Base-by-base conservation (phyloP, 352 stramenopile species). In the Globisporangium perplexum region DNA sequence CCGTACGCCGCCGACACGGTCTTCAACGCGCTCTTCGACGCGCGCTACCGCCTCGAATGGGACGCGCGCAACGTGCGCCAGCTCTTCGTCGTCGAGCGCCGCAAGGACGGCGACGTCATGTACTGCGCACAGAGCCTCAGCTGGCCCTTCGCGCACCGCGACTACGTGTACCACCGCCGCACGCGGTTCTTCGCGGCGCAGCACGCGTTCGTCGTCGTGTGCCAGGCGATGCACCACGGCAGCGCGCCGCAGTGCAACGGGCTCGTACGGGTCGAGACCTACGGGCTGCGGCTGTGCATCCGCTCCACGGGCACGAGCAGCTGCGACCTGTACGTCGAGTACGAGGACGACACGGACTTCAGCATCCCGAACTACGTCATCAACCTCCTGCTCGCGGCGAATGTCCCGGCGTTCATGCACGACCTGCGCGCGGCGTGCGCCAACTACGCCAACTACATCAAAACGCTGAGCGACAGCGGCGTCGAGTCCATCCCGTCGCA, bases 311-410 rank as follows among this genome's bases (percentile, higher is more conserved):
- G 70, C 1, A 75, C 69, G 41, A 75, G 72, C 51, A 71, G 71
- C 35, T 93, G 82, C 54, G 77, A 88, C 38, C 72, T 90, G 39
- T 78, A 82, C 60, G 59, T 86, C 20, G 77, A 90, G 58, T 93
- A 90, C 53, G 74, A 85, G 46, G 82, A 90, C 53, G 82, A 93
- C 36, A 89, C 79, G 7, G 78, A 87, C 54, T 89, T 89, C 48
- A 81, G 71, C 47, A 79, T 90, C 38, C 82, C 82, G 0, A 87
- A 87, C 43, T 88, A 85, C 38, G 57, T 74, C 41, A 58, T 93
- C 33, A 88, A 74, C 50, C 63, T 77, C 52, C 57, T 88, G 17
- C 43, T 93, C 23, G 65, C 65, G 20, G 71, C 65, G 10, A 71
- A 71, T 50, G 62, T 90, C 47, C 71, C 79, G 7, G 65, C 71